Conservation (phyloP, 1,139 yeast genomes). For the Candida tunisiensis region DNA sequence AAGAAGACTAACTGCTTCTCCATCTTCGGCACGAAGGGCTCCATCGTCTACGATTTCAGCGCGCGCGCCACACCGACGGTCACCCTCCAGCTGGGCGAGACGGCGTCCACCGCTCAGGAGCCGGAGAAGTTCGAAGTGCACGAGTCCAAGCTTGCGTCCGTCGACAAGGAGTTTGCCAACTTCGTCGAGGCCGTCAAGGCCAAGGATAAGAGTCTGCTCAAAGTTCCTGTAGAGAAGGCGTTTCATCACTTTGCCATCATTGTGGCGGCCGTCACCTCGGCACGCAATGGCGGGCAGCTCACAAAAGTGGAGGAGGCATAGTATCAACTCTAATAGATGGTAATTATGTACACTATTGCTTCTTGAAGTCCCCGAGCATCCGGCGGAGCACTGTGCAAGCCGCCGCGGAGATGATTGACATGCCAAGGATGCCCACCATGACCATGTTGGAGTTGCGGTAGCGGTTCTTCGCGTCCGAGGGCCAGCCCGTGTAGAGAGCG, state of each 20-base stretch:
- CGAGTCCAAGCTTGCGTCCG: conserved; percentile 38
- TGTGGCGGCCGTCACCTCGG: conserved; percentile 67
- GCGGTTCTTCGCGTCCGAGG: conserved; percentile 45
- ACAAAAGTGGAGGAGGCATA: conserved; percentile 29
- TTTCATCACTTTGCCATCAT: conserved; percentile 87
- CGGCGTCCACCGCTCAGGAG: conserved; percentile 27
- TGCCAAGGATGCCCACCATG: conserved; percentile 57
- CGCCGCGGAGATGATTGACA: conserved; percentile 38
- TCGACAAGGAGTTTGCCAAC: conserved; percentile 53
- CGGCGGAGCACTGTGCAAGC: conserved; percentile 12
- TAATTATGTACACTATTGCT: conserved; percentile 1
- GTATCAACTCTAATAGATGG: not conserved
- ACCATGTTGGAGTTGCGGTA: conserved; percentile 70
- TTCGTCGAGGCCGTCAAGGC: conserved; percentile 51
- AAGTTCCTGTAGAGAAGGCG: conserved; percentile 52
- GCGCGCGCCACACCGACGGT: conserved; percentile 31
- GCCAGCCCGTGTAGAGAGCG: conserved; percentile 80
- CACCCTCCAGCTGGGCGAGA: conserved; percentile 28
- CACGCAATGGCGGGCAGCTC: conserved; percentile 38
- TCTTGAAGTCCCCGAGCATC: conserved; percentile 12
- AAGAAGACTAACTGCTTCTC: conserved; percentile 49
- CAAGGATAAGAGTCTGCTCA: conserved; percentile 43
- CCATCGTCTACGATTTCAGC: conserved; percentile 48
- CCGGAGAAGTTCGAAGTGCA: conserved; percentile 28
- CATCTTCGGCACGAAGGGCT: conserved; percentile 66